Evolutionary conservation across 768 basidiomycete genomes (phyloP).

Genomic region (Phaeolepiota aurea): DNA sequence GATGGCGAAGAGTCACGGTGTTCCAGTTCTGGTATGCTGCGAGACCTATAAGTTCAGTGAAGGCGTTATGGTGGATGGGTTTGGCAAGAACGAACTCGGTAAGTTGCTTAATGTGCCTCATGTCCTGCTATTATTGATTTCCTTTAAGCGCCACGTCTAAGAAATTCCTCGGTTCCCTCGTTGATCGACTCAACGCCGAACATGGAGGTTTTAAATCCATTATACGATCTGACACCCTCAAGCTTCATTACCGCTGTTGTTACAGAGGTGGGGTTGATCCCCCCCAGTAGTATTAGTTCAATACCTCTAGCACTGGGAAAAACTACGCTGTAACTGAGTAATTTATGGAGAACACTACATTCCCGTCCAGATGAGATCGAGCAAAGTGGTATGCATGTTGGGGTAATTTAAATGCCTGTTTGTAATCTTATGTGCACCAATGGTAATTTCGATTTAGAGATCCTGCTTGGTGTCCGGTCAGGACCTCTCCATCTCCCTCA

Average conservation of each 20-base stretch:
- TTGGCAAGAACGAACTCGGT: conserved; percentile 96
- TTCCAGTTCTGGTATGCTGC: conserved; percentile 94
- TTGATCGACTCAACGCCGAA: conserved; percentile 29
- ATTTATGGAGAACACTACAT: conserved; percentile 4
- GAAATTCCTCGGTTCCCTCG: conserved; percentile 12
- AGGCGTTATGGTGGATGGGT: conserved; percentile 84
- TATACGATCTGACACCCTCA: conserved; percentile 94
- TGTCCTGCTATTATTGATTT: conserved; percentile 18
- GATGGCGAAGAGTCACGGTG: conserved; percentile 83
- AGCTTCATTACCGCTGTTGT: conserved; percentile 91
- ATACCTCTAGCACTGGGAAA: conserved; percentile 67
- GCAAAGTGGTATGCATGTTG: too few species aligned
- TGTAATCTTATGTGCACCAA: not conserved
- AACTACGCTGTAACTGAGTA: conserved; percentile 25
- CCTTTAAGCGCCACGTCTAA: conserved; percentile 19
- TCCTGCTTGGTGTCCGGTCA: conserved; percentile 11
- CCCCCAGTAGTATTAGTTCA: conserved; percentile 83
- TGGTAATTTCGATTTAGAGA: conserved; percentile 14
- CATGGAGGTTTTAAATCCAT: conserved; percentile 74
- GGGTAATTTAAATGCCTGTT: too few species aligned
- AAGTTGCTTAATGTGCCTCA: conserved; percentile 13
- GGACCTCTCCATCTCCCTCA: conserved; percentile 9
- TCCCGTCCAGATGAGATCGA: not conserved
- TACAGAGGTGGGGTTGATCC: conserved; percentile 94
- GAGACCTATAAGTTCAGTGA: conserved; percentile 99